phyloP scores from a whole-genome alignment of 2,329 filamentous ascomycete genomes.

The Phaeosphaeria sp. region DNA sequence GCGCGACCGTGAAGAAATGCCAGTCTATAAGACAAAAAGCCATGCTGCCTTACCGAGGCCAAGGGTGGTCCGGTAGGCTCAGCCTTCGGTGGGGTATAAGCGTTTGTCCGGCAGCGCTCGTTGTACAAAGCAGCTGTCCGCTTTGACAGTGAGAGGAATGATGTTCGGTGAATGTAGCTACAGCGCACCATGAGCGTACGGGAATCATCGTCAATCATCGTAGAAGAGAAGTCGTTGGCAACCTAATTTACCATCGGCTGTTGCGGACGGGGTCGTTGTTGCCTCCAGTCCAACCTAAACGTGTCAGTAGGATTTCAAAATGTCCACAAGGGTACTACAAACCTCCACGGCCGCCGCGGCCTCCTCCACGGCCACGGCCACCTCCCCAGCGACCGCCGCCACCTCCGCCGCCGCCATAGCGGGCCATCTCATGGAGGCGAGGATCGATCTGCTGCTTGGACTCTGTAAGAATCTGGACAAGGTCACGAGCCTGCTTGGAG shows the following conservation, averaged over 20 bases:
- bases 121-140: constrained; percentile 13
- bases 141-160: constrained; percentile 10
- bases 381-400: constrained; percentile 72
- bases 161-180: neutral
- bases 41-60: constrained; percentile 10
- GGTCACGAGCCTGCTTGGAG: constrained; percentile 81
- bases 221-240: neutral
- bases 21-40: constrained; percentile 34
- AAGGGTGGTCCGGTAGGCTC: constrained; percentile 15
- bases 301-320: constrained; percentile 21
- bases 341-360: constrained; percentile 63
- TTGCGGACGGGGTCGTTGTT: constrained; percentile 50
- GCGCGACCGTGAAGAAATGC: constrained; percentile 28
- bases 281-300: constrained; percentile 45
- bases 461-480: constrained; percentile 89
- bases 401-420: constrained; percentile 85
- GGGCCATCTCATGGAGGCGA: constrained; percentile 92
- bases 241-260: constrained; percentile 47
- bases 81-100: constrained; percentile 36
- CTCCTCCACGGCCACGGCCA: constrained; percentile 71
- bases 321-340: constrained; percentile 7
- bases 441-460: constrained; percentile 99
- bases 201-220: neutral
- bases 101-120: constrained; percentile 5
- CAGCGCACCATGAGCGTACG: neutral